These are phyloP conservation scores for Apiotrichum gamsii DNA, from an alignment of 1,284 basidiomycete species.

Conservation along the genomic window DNA sequence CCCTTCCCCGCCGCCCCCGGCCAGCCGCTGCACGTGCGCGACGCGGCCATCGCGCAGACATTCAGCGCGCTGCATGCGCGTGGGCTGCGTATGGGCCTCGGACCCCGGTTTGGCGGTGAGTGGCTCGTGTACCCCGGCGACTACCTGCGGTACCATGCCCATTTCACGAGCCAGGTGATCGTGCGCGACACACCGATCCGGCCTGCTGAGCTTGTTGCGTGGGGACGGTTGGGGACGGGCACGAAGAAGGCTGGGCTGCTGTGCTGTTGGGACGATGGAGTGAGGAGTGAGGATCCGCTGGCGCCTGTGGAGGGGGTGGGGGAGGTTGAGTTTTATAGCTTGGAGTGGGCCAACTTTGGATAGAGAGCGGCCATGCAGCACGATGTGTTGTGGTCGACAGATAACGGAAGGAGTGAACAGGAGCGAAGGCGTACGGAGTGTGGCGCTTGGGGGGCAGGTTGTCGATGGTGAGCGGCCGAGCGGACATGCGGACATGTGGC, in stretches of 20 bases:
- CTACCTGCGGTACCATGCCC: constrained; percentile 91
- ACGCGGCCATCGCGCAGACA: constrained; percentile 27
- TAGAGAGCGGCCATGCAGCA: constrained; percentile 42
- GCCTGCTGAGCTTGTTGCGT: constrained; percentile 90
- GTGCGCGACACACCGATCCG: constrained; percentile 58
- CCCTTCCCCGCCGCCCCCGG: constrained; percentile 21
- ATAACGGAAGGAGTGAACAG: no score
- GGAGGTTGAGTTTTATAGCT: constrained; percentile 60
- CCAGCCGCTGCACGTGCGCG: constrained; percentile 13
- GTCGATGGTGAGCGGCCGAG: no score
- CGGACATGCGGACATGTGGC: no score
- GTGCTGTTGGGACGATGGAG: constrained; percentile 70
- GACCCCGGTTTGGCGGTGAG: constrained; percentile 75
- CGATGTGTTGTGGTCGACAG: no score
- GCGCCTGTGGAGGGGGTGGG: constrained; percentile 9
- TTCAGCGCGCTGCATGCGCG: constrained; percentile 30
- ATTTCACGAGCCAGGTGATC: constrained; percentile 81
- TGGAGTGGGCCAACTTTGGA: constrained; percentile 91
- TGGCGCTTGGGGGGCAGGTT: no score
- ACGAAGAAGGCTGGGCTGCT: constrained; percentile 95
- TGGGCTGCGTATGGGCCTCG: constrained; percentile 55
- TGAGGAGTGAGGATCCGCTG: constrained; percentile 6
- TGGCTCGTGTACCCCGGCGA: constrained; percentile 97
- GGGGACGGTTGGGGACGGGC: constrained; percentile 89
- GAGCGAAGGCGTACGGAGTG: no score